A percentile compares a stretch with the other conserved stretches of the same genome.
Evolutionary conservation across 176 grass and related monocot species (phyloP).

Genomic region (Bolboschoenus planiculmis): DNA sequence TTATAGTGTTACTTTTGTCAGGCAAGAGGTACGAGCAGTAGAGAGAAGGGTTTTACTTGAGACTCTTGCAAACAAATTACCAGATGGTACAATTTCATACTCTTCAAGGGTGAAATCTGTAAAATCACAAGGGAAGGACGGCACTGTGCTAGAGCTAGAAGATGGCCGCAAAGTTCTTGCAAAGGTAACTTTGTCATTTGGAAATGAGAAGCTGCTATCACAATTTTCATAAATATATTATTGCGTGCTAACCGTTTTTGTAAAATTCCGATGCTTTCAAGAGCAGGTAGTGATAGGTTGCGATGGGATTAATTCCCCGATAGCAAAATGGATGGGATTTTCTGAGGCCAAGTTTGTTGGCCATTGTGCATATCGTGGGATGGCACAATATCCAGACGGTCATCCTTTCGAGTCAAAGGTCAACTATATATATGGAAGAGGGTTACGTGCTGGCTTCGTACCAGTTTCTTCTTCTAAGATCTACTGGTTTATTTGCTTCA

Average conservation of each 20-base stretch:
- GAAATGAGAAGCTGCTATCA: neutral
- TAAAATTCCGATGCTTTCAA: neutral
- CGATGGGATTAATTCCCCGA: conserved; percentile 68
- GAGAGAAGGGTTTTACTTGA: conserved; percentile 71
- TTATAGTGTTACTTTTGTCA: neutral
- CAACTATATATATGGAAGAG: conserved; percentile 86
- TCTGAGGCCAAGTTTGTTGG: conserved; percentile 73
- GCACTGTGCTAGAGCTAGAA: conserved; percentile 68
- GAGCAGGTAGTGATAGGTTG: conserved; percentile 68
- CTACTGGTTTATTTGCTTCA: conserved; percentile 98
- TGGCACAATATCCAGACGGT: conserved; percentile 58
- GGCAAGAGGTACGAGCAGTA: conserved; percentile 80
- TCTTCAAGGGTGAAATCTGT: conserved; percentile 64
- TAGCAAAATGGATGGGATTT: conserved; percentile 94
- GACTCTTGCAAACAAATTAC: conserved; percentile 58
- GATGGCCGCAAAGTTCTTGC: conserved; percentile 50
- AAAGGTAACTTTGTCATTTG: conserved; percentile 32
- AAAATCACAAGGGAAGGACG: conserved; percentile 39
- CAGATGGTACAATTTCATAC: conserved; percentile 50
- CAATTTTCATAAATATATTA: neutral
- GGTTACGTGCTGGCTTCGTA: conserved; percentile 77
- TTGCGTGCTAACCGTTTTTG: neutral
- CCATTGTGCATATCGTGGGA: conserved; percentile 74
- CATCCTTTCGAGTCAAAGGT: conserved; percentile 66
- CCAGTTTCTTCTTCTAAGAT: conserved; percentile 73